Evolutionary conservation across 148 eudicot species (phyloP), one percentile per base, ranked within the genome.

Genomic region (Talinum fruticosum): DNA sequence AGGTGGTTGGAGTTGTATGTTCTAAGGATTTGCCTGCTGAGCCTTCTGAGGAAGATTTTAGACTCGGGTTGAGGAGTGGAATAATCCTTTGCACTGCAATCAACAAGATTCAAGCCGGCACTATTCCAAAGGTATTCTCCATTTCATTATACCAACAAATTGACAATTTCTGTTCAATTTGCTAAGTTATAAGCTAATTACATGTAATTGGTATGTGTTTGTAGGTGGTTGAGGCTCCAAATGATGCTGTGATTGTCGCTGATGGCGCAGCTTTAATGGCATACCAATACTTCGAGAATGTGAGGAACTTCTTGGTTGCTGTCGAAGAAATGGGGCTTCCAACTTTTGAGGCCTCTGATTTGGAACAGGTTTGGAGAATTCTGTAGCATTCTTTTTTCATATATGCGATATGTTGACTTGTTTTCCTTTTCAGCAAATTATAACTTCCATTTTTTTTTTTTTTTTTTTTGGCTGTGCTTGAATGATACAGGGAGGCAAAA

Each of bases 201-300:
- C 29, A 30, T 33, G 24, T 74, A 8, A 8, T 32, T 30, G 49
- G 21, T 49, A 28, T 41, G 66, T 62, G 47, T 54, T 66, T 24
- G 14, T 62, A 93, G 99, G 91, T 96, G 76, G 89, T 96, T 67
- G 97, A 90, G 83, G 87, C 88, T 61, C 93, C 92, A 24, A 75
- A 86, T 69, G 97, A 91, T 84, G 61, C 85, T 38, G 84, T 81
- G 69, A 66, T 81, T 44, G 73, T 88, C 51, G 92, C 97, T 49
- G 99, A 96, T 84, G 97, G 97, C 64, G 91, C 95, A 24, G 95
- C 99, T 80, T 79, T 89, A 69, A 84, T 90, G 87, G 98, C 94
- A 36, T 93, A 81, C 69, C 96, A 94, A 66, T 92, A 93, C 87
- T 90, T 91, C 36, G 99, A 96, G 82, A 96, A 96, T 81, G 85